Evolutionary conservation across 441 rosid genomes (phyloP), one percentile per base, ranked within the genome.

Genomic region (Raphanus hybrid): DNA sequence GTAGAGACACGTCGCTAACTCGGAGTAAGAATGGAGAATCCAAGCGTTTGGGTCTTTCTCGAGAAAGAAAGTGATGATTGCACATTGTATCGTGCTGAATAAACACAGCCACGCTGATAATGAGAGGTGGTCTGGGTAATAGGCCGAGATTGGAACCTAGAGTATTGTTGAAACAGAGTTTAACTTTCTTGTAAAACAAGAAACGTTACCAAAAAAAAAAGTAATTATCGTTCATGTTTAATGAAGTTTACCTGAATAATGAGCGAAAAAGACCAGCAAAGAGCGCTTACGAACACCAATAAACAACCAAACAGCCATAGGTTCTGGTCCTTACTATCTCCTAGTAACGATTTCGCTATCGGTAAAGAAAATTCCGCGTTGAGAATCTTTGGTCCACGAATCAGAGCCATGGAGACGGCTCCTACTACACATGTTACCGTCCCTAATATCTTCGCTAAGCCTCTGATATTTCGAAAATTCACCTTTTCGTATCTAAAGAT

Each of bases 1-100:
- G 59, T 54, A 54, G 59, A 54, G 59, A 54, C 59, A 54, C 59
- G 59, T 54, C 59, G 59, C 59, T 54, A 54, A 54, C 59, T 54
- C 59, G 59, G 59, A 15, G 59, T 54, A 54, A 54, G 59, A 54
- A 54, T 54, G 59, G 59, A 54, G 23, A 7, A 54, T 54, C 59
- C 59, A 54, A 0, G 59, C 59, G 11, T 54, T 7, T 54, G 59
- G 59, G 59, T 54, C 59, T 54, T 54, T 54, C 59, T 54, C 59
- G 59, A 54, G 4, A 6, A 54, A 54, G 59, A 54, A 54, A 15
- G 59, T 54, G 59, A 54, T 3, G 59, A 54, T 6, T 54, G 59
- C 59, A 15, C 59, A 54, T 15, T 54, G 59, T 54, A 54, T 54
- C 10, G 59, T 54, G 59, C 59, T 54, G 59, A 54, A 54, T 54